These are phyloP conservation scores for Alnus glutinosa DNA, from an alignment of 306 rosid species.

Conservation along the genomic window DNA sequence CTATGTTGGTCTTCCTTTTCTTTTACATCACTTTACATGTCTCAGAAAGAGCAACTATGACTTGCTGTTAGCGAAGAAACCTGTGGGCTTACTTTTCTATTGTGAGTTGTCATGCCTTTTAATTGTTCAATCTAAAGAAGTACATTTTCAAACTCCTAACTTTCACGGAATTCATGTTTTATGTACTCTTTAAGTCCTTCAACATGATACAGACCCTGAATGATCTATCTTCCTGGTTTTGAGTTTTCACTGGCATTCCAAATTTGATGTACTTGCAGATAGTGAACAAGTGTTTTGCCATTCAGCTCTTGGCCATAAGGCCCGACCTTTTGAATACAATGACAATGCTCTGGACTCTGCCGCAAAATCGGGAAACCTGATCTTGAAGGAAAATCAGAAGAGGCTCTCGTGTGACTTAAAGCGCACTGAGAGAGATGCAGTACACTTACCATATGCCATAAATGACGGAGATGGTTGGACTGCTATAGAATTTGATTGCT, in stretches of 20 bases:
- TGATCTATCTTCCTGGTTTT: not conserved
- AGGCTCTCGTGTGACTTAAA: constrained; percentile 29
- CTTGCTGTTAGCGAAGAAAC: not conserved
- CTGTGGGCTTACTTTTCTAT: not conserved
- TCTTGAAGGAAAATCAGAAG: constrained; percentile 42
- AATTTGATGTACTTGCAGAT: constrained; percentile 51
- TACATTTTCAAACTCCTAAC: not conserved
- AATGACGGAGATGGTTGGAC: constrained; percentile 25
- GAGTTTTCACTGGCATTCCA: constrained; percentile 22
- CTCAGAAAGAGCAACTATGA: not conserved
- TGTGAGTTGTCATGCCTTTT: not conserved
- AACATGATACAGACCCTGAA: not conserved
- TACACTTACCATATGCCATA: constrained; percentile 23
- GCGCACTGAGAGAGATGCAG: constrained; percentile 34
- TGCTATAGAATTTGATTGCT: constrained; percentile 28
- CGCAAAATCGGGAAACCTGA: constrained; percentile 37
- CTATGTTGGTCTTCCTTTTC: not conserved
- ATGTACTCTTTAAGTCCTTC: not conserved
- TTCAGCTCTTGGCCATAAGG: constrained; percentile 39
- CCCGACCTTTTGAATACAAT: constrained; percentile 46
- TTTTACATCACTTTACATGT: not conserved
- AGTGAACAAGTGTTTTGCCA: constrained; percentile 55
- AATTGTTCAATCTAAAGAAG: not conserved
- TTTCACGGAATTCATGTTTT: not conserved
- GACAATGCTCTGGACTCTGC: constrained; percentile 36